Evolutionary conservation across 176 grass and related monocot genomes (phyloP), one percentile per base, ranked within the genome.

Genomic region (Urochloa ruziziensis): DNA sequence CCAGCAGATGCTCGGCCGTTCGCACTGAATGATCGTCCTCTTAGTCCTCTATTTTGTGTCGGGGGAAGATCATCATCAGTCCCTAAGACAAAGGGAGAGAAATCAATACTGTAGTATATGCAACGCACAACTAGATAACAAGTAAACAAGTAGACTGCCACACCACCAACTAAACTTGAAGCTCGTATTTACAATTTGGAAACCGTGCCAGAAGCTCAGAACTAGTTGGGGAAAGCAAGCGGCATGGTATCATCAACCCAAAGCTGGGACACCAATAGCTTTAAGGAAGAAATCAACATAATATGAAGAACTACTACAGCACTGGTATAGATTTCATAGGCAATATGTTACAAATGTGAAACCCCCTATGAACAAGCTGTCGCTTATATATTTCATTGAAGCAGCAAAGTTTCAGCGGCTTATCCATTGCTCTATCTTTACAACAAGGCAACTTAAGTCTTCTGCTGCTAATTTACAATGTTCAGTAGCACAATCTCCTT

Each of bases 11-110:
- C 51, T 75, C 91, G 88, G 46, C 91, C 91, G 86, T 88, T 91
- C 60, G 49, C 84, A 90, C 88, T 89, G 60, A 94, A 77, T 21
- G 70, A 87, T 36, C 89, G 48, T 46, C 75, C 89, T 80, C 87
- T 87, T 46, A 72, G 25, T 64, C 79, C 83, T 74, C 86, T 75
- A 85, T 92, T 92, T 57, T 92, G 82, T 47, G 76, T 11, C 1
- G 83, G 89, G 35, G 93, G 91, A 21, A 94, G 83, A 86, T 99
- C 97, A 40, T 99, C 97, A 46, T 96, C 93, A 34, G 93, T 96
- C 47, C 93, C 97, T 99, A 80, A 27, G 87, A 59, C 46, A 46
- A 68, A 79, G 16, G 27, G 77, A 36, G 42, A 68, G 36, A 49
- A 81, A 83, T 85, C 16, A 81, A 74, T 65, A 79, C 58, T 39